Percentiles rank a stretch among this genome's conserved stretches.
Evolutionary conservation across 257 asterid species (phyloP).

Genomic region (Haberlea rhodopensis): DNA sequence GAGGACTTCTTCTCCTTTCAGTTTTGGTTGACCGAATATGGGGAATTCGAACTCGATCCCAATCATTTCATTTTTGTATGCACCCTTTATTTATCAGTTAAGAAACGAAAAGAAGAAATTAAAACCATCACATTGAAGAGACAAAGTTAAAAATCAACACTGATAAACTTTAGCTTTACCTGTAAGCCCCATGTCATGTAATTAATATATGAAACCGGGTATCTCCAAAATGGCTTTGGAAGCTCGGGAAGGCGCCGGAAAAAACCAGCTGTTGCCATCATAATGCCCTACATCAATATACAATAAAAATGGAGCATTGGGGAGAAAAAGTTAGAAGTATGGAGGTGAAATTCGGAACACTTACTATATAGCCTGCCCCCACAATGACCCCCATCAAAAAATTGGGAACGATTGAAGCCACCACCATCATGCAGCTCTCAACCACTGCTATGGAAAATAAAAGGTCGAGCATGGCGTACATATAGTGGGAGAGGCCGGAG

Average conservation of each 20-base stretch:
- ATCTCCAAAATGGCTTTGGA: constrained; percentile 71
- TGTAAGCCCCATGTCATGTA: constrained; percentile 88
- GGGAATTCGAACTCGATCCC: constrained; percentile 64
- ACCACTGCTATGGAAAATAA: constrained; percentile 61
- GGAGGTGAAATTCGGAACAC: constrained; percentile 9
- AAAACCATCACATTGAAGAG: background rate
- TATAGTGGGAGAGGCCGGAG: constrained; percentile 63
- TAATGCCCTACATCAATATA: constrained; percentile 51
- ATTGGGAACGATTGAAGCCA: constrained; percentile 84
- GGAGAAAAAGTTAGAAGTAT: background rate
- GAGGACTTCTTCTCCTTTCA: constrained; percentile 61
- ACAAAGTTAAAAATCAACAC: background rate
- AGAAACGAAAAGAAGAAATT: background rate
- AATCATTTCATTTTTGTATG: constrained; percentile 82
- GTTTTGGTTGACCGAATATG: constrained; percentile 41
- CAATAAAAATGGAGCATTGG: background rate
- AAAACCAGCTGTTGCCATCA: constrained; percentile 93
- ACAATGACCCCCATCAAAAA: constrained; percentile 75
- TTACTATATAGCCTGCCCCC: constrained; percentile 82
- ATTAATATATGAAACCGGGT: constrained; percentile 73
- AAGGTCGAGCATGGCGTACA: constrained; percentile 52
- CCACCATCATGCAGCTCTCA: constrained; percentile 95
- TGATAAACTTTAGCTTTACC: constrained; percentile 31
- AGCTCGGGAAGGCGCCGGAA: constrained; percentile 65
- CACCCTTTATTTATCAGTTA: constrained; percentile 47